Percentiles rank a stretch among this genome's conserved stretches.
Conservation (phyloP, 1,139 yeast genomes). For the Meyerozyma smithsonii region DNA sequence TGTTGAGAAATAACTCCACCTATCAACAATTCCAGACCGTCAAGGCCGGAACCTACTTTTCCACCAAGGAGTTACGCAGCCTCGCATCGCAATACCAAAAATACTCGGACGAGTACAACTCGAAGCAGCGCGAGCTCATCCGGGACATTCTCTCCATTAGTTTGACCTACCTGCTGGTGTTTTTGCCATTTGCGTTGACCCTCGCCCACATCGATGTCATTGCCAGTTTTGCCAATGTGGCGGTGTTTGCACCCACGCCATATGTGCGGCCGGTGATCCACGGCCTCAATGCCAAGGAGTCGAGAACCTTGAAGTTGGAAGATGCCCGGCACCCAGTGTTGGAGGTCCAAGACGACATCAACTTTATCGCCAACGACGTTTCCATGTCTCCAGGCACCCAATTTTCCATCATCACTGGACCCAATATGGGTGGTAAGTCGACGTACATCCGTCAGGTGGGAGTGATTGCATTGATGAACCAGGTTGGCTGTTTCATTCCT, state of each 20-base stretch:
- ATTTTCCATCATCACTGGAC: conserved; percentile 88
- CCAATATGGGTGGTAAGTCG: conserved; percentile 98
- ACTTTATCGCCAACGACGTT: conserved; percentile 86
- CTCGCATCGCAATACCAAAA: conserved; percentile 56
- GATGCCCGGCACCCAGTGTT: conserved; percentile 92
- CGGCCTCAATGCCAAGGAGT: conserved; percentile 32
- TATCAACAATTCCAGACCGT: conserved; percentile 84
- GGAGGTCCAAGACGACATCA: conserved; percentile 84
- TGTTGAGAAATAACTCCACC: conserved; percentile 55
- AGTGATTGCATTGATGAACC: conserved; percentile 83
- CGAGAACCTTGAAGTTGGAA: conserved; percentile 52
- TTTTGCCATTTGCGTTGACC: conserved; percentile 59
- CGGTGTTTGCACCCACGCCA: conserved; percentile 79
- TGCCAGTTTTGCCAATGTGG: conserved; percentile 78
- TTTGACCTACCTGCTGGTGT: conserved; percentile 72
- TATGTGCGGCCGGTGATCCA: conserved; percentile 67
- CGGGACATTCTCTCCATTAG: conserved; percentile 78
- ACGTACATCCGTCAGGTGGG: conserved; percentile 92
- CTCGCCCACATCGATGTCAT: conserved; percentile 81
- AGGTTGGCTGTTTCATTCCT: conserved; percentile 90
- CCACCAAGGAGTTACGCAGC: conserved; percentile 60
- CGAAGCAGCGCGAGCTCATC: conserved; percentile 72
- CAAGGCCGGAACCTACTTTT: conserved; percentile 90
- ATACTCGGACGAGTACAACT: conserved; percentile 62
- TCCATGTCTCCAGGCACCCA: conserved; percentile 47